Evolutionary conservation across 2,329 filamentous ascomycete genomes (phyloP), one percentile per base, ranked within the genome.

Genomic region (Ophiocordyceps robertsii): DNA sequence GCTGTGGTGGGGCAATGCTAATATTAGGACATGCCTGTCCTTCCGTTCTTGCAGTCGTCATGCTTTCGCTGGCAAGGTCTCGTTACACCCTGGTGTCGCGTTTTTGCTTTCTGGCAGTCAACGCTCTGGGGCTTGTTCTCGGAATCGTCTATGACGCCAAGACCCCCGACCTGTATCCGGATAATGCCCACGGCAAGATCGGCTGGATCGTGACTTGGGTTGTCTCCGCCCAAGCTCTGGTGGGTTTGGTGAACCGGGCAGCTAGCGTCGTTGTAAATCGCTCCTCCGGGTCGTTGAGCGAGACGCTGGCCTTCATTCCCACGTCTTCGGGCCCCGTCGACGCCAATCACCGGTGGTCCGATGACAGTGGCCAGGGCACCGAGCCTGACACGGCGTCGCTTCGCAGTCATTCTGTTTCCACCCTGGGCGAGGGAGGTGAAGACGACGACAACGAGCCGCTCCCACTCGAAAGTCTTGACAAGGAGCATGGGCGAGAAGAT

Each of bases 131-230:
- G 16, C 51, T 89, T 21, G 54, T 85, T 13, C 57, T 84, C 24
- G 78, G 75, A 8, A 71, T 75, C 40, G 65, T 86, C 30, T 95
- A 95, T 67, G 87, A 92, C 58, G 70, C 74, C 44, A 78, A 75
- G 48, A 94, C 87, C 0, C 87, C 88, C 1, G 85, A 95, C 56
- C 66, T 95, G 19, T 95, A 95, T 58, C 79, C 80, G 29, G 81
- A 84, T 56, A 94, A 94, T 56, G 76, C 82, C n/a, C 89, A 95
- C 60, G 80, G 88, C 65, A 88, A 84, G 59, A 72, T 90, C 37
- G 88, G 88, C 43, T 96, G 90, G 90, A 69, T 85, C 36, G 72
- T 82, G 29, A 90, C 83, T 3, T 83, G 77, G 69, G 68, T 89
- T 4, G 70, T 84, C 11, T 70, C 70, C 41, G 77, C 73, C 0